Evolutionary conservation across 805 yeast species (phyloP), one percentile per base, ranked within the genome.

Genomic region (Kodamaea hsintzibuensis): DNA sequence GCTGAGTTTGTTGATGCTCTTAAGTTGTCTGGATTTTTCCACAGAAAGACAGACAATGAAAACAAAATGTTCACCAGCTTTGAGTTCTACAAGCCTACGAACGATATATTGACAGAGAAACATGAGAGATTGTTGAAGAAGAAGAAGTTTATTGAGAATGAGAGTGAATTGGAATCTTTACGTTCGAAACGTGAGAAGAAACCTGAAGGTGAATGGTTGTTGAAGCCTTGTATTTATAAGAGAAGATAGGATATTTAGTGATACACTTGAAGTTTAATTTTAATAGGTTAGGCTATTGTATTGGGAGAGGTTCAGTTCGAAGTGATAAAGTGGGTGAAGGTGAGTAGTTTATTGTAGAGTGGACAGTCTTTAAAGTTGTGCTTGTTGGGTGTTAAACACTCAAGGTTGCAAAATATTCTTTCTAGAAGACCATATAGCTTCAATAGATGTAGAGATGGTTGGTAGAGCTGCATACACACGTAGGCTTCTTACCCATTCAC

Each of bases 141-240:
- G 64, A 79, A 79, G 62, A 83, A 82, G 65, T 90, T 91, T 59
- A 80, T 89, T 47, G 96, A 90, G 62, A 79, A 78, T 33, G 91
- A 86, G 52, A 73, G 80, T 18, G 86, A 84, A 52, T 82, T 82
- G 59, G 88, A 86, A 57, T 75, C 81, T 53, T 72, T 88, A 33
- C 84, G 82, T 54, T 61, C 65, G 47, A 86, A 80, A 64, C 79
- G 93, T 62, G 62, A 67, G 9, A 70, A 74, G 54, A 64, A 62
- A 2, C 85, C 93, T 0, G 96, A 90, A 64, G 96, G 96, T 8
- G 81, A 86, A 62, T 90, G 96, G 96, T 73, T 93, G 55, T 77
- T 95, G 60, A 95, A 93, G 69, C 99, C 99, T 2, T 95, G 99
- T 73, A 89, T 95, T 56, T 95, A 95, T 71, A 95, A 95, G 69